Evolutionary conservation across 495 filamentous ascomycete species (phyloP).

Genomic region (Bathelium albidoporum): DNA sequence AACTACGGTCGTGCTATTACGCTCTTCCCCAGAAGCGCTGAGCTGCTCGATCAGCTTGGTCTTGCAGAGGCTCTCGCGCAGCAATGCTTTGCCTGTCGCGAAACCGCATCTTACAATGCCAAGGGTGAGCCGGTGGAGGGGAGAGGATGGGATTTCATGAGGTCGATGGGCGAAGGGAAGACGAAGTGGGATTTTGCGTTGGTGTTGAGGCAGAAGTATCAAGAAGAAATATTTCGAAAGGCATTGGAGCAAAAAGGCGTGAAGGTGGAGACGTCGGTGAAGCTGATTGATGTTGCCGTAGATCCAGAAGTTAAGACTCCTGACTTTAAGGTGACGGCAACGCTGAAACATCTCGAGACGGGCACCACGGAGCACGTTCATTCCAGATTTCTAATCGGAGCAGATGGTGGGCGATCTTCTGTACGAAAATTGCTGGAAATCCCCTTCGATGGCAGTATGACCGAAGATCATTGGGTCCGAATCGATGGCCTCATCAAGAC

Average conservation of each 20-base stretch:
- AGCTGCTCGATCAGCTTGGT: constrained; percentile 41
- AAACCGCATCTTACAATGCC: constrained; percentile 38
- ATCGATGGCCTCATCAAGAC: constrained; percentile 43
- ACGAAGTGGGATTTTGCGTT: constrained; percentile 37
- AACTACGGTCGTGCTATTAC: constrained; percentile 37
- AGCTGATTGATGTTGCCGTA: constrained; percentile 26
- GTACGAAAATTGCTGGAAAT: constrained; percentile 35
- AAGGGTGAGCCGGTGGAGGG: constrained; percentile 32
- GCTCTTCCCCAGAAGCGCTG: constrained; percentile 36
- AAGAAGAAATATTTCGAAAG: constrained; percentile 34
- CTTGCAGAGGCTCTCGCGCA: constrained; percentile 38
- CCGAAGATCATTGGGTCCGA: constrained; percentile 38
- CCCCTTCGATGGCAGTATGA: constrained; percentile 36
- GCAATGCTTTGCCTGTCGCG: constrained; percentile 41
- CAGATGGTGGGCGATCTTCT: constrained; percentile 38
- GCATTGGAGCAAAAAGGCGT: constrained; percentile 22
- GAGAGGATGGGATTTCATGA: constrained; percentile 30
- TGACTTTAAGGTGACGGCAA: constrained; percentile 22
- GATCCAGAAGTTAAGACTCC: constrained; percentile 18
- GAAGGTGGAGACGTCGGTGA: constrained; percentile 19
- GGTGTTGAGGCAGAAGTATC: constrained; percentile 35
- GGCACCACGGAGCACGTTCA: constrained; percentile 17
- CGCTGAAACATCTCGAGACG: constrained; percentile 20
- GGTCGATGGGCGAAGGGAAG: constrained; percentile 28
- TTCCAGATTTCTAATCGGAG: constrained; percentile 39